Base-by-base conservation (phyloP, 2,329 filamentous ascomycete species). In the Dothideomycetes sp. region DNA sequence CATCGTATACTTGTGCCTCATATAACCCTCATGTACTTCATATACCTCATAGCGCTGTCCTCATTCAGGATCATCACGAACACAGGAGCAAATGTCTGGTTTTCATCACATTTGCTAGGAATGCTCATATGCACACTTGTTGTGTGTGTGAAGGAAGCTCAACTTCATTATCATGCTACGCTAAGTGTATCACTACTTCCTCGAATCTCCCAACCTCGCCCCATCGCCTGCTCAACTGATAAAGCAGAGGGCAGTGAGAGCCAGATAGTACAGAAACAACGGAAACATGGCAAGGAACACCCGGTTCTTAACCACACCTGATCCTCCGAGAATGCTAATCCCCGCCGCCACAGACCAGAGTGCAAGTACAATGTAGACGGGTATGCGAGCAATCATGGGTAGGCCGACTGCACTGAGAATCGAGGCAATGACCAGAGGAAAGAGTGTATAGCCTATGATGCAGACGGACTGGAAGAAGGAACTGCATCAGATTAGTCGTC, bases 391-490 rank as follows among this genome's bases (percentile, higher is more conserved):
- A 48, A 96, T 83, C 51, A 77, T 81, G 31, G 79, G 81, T 5
- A 96, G 72, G 37, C 77, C 72, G 22, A 98, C 57, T 1, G 89
- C 89, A 41, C 87, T 94, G 47, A 98, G 76, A 37, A 95, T 67
- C 2, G 89, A 79, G 5, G 93, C 93, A 50, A 98, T 84, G 52
- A 96, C 91, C 38, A 98, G 76, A 2, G 91, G 91, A 65, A 98
- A 98, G 41, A 98, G 76, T 1, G 91, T 98, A 63, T 98, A 98
- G 34, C 91, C 91, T 58, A 98, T 98, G 53, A 98, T 93, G 62
- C 88, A 96, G 50, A 98, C 77, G 42, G 87, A 94, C 63, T 98
- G 91, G 56, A 94, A 91, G 61, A 98, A 98, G 14, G 91, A 95
- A 54, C 89, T 96, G 57, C 37, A 19, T 14, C 4, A 15, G 37